phyloP scores from a whole-genome alignment of 2,329 filamentous ascomycete genomes.

The Colletotrichum euphorbiae region DNA sequence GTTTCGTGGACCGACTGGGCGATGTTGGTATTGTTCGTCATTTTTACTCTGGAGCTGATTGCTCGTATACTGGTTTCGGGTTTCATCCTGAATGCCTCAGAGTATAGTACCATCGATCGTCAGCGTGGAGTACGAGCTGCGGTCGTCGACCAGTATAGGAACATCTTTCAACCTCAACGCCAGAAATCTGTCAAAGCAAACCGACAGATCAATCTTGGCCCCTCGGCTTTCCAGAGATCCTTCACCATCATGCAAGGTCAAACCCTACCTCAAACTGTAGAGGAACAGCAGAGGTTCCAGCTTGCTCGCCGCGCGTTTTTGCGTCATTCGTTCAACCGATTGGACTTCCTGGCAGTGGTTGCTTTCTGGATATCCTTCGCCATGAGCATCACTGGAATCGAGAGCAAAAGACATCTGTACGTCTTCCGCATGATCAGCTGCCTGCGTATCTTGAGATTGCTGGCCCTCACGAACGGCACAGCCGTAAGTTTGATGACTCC shows the following conservation, averaged over 20 bases:
- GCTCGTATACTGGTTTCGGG: conserved; percentile 93
- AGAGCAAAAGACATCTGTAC: conserved; percentile 79
- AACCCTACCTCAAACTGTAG: conserved; percentile 70
- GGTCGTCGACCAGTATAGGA: conserved; percentile 79
- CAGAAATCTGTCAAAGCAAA: conserved; percentile 73
- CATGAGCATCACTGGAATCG: conserved; percentile 76
- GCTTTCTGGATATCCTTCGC: conserved; percentile 93
- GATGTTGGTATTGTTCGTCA: conserved; percentile 83
- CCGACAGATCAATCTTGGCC: conserved; percentile 59
- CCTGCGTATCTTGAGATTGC: conserved; percentile 89
- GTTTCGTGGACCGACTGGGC: conserved; percentile 78
- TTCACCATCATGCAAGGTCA: conserved; percentile 81
- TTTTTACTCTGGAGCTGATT: conserved; percentile 89
- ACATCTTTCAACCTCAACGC: conserved; percentile 84
- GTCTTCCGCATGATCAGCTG: conserved; percentile 98
- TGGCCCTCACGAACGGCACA: conserved; percentile 93
- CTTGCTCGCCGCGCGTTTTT: conserved; percentile 92
- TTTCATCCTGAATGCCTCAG: conserved; percentile 87
- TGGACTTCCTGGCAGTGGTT: conserved; percentile 95
- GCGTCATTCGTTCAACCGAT: conserved; percentile 92
- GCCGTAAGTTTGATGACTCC: conserved; percentile 69
- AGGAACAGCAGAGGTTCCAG: conserved; percentile 84
- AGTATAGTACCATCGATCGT: conserved; percentile 92
- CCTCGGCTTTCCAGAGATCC: conserved; percentile 77
- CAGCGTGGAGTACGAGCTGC: conserved; percentile 79